These are phyloP conservation scores for Mycosphaerelloides madeirae DNA, from an alignment of 2,329 filamentous ascomycete genomes.

Conservation along the genomic window DNA sequence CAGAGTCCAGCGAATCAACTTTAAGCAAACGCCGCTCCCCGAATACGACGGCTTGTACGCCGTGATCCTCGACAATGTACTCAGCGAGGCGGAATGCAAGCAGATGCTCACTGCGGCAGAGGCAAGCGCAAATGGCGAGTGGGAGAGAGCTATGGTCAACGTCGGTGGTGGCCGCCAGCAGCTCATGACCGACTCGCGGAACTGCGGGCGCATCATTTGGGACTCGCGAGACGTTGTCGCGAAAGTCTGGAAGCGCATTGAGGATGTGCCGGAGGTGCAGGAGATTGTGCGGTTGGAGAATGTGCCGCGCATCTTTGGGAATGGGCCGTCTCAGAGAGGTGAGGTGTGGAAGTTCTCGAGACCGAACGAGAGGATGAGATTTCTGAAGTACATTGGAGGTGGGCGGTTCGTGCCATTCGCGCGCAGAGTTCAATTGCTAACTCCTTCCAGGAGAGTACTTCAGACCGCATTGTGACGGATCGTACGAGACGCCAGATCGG, in stretches of 20 bases:
- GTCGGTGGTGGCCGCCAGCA: conserved; percentile 58
- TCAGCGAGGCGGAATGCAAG: conserved; percentile 60
- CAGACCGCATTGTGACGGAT: conserved; percentile 63
- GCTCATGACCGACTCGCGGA: conserved; percentile 55
- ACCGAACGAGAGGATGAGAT: conserved; percentile 69
- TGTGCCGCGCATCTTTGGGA: conserved; percentile 42
- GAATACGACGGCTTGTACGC: conserved; percentile 55
- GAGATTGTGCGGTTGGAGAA: conserved; percentile 36
- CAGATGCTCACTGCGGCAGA: conserved; percentile 52
- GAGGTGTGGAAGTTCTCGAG: conserved; percentile 44
- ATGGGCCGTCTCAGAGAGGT: conserved; percentile 38
- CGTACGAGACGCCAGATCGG: conserved; percentile 55
- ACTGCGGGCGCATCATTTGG: conserved; percentile 74
- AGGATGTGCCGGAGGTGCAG: conserved; percentile 46
- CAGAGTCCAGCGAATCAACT: conserved; percentile 51
- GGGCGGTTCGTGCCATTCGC: neutral
- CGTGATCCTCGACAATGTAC: conserved; percentile 59
- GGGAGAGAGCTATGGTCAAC: conserved; percentile 67
- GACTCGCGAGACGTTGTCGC: conserved; percentile 60
- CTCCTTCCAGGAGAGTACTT: conserved; percentile 65
- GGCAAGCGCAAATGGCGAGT: conserved; percentile 43
- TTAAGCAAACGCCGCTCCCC: conserved; percentile 46
- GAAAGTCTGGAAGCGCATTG: conserved; percentile 57
- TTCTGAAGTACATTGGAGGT: conserved; percentile 58
- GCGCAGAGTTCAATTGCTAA: neutral